phyloP scores from a whole-genome alignment of 2,329 filamentous ascomycete species.

The Fusarium hainanense region DNA sequence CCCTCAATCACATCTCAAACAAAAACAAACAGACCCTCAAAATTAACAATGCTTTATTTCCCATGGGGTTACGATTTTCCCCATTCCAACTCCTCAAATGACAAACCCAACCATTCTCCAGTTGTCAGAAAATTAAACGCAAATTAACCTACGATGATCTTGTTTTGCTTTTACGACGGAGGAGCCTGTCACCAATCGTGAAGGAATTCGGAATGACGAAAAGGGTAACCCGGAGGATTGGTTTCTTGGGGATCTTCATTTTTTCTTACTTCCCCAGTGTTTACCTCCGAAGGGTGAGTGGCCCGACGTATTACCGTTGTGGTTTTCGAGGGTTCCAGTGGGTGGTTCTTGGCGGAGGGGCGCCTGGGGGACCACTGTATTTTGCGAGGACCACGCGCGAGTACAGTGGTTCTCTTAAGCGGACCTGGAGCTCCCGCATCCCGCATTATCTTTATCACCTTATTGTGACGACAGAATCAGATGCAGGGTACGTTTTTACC shows the following conservation, averaged over 20 bases:
- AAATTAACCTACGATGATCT: constrained; percentile 8
- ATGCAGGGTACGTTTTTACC: background rate
- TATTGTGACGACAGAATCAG: constrained; percentile 2
- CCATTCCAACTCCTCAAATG: background rate
- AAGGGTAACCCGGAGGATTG: constrained; percentile 4
- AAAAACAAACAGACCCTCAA: background rate
- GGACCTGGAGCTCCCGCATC: background rate
- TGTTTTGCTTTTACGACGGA: background rate
- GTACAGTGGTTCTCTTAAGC: background rate
- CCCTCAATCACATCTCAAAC: background rate
- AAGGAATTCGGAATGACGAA: background rate
- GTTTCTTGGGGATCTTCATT: constrained; percentile 1
- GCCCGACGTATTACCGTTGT: background rate
- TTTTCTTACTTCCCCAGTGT: background rate
- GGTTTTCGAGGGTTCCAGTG: background rate
- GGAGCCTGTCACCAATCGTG: no score
- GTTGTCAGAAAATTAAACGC: background rate
- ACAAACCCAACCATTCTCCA: background rate
- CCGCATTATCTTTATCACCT: background rate
- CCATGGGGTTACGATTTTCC: background rate
- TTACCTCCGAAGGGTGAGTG: background rate
- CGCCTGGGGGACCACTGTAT: background rate
- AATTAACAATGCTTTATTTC: background rate
- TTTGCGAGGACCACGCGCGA: no score
- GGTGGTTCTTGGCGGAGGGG: background rate